Base-by-base conservation (phyloP, 371 early-diverging fungal species). In the Rhizomucor miehei region DNA sequence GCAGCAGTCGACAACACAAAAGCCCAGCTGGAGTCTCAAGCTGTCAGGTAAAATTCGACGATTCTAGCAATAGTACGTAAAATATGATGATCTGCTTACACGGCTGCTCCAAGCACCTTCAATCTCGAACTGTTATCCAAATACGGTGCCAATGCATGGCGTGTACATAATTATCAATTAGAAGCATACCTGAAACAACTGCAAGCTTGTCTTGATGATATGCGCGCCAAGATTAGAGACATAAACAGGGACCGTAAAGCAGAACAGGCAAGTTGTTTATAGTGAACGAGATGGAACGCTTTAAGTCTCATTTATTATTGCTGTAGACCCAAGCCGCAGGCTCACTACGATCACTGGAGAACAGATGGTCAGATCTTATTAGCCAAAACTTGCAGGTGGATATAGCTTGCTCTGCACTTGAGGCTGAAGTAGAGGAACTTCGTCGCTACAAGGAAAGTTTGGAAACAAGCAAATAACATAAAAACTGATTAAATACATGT, bases 111-210 rank as follows among this genome's bases (percentile, higher is more conserved):
- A n/a, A 77, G 77, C 48, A 65, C 89, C 63, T 65, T 89, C 51
- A 94, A 93, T 57, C 62, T 94, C 53, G 95, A 92, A 62, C 69
- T 94, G 40, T 70, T 93, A 51, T 80, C 80, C 60, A 84, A 85
- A 65, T 93, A 86, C 71, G 94, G 93, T 17, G 73, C 86, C 21
- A 91, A 92, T 59, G 85, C 88, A 1, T 94, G 95, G 94, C 84
- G 82, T 63, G 62, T 91, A 19, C 84, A 89, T 57, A 91, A 91
- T 59, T 89, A 80, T 62, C 91, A 91, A 57, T 62, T 91, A 57
- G 91, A 93, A 56, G 63, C 66, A 3, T 52, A 71, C 25, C 60
- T 82, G 2, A 65, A 72, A 17, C 50, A 64, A 20, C 47, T 87
- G 24, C 65, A 80, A 56, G 63, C 63, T 38, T 67, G 75, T 16